Evolutionary conservation across 2,329 filamentous ascomycete genomes (phyloP).

Genomic region (Eutypella sp.): DNA sequence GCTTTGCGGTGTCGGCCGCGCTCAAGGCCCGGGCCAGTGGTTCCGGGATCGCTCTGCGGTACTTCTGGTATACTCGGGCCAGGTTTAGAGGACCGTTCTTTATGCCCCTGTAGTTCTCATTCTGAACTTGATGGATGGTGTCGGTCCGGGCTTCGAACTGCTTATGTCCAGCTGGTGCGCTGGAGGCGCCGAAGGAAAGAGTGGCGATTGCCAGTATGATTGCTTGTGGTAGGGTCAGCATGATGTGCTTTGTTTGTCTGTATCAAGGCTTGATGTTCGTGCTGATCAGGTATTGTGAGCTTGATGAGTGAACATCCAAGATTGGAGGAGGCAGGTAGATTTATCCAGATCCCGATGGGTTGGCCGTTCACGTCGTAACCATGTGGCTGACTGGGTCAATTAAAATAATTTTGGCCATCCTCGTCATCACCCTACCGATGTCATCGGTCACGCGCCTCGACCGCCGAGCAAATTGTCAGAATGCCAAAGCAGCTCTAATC

Average conservation of each 20-base stretch:
- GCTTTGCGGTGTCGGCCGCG: slow-evolving; percentile 5
- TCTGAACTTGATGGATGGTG: slow-evolving; percentile 32
- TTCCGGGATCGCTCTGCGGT: slow-evolving; percentile 27
- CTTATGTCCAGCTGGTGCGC: slow-evolving; percentile 7
- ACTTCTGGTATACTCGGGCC: slow-evolving; percentile 34
- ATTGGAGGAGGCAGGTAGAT: not conserved
- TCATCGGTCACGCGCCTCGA: too few species aligned
- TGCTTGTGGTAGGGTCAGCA: slow-evolving; percentile 10
- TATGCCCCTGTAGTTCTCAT: slow-evolving; percentile 29
- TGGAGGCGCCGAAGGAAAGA: slow-evolving; percentile 7
- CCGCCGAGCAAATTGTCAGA: too few species aligned
- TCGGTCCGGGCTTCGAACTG: too few species aligned
- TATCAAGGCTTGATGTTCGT: too few species aligned
- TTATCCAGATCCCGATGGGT: too few species aligned
- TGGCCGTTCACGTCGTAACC: too few species aligned
- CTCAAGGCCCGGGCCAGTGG: slow-evolving; percentile 23
- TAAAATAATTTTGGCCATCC: too few species aligned
- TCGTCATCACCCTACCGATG: too few species aligned
- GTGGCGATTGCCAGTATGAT: slow-evolving; percentile 9
- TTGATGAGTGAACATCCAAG: too few species aligned
- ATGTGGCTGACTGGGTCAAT: too few species aligned
- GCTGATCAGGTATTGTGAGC: too few species aligned
- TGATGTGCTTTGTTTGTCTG: slow-evolving; percentile 3
- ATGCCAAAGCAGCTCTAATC: too few species aligned
- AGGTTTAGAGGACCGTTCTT: slow-evolving; percentile 30